Percentiles rank a stretch among this genome's conserved stretches.
These are phyloP conservation scores for Rhodotorula taiwanensis DNA, from an alignment of 768 basidiomycete species.

Conservation along the genomic window DNA sequence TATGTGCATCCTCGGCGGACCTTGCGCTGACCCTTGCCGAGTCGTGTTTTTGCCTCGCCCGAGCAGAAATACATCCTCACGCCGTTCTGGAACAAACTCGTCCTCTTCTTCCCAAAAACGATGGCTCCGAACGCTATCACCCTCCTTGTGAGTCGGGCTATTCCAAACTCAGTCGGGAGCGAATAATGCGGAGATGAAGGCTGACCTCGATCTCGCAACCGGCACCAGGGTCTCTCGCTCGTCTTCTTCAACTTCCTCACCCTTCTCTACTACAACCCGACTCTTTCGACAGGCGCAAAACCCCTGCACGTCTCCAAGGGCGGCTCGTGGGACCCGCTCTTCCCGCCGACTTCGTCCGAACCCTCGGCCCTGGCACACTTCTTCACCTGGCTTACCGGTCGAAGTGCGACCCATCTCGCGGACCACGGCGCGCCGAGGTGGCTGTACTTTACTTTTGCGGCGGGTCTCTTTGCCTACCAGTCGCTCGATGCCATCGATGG, in stretches of 20 bases:
- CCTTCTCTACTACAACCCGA: constrained; percentile 73
- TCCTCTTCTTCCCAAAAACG: constrained; percentile 29
- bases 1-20: no score
- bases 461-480: constrained; percentile 87
- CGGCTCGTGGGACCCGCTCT: constrained; percentile 40
- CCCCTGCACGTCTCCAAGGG: constrained; percentile 38
- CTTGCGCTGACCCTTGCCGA: no score
- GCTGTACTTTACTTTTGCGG: constrained; percentile 87
- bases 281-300: constrained; percentile 38
- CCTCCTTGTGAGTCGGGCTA: constrained; percentile 2
- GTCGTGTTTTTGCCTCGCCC: no score
- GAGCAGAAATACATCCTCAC: constrained; percentile 35
- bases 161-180: background rate
- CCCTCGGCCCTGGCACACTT: constrained; percentile 10
- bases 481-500: constrained; percentile 83
- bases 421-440: constrained; percentile 54
- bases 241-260: constrained; percentile 79
- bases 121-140: constrained; percentile 40
- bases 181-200: no score
- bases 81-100: constrained; percentile 37
- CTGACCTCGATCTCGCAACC: background rate
- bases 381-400: background rate
- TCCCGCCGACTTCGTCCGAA: constrained; percentile 24
- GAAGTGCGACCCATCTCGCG: background rate
- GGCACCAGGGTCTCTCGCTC: constrained; percentile 58